Conservation (phyloP, 768 basidiomycete species). For the Boletus bicolor region DNA sequence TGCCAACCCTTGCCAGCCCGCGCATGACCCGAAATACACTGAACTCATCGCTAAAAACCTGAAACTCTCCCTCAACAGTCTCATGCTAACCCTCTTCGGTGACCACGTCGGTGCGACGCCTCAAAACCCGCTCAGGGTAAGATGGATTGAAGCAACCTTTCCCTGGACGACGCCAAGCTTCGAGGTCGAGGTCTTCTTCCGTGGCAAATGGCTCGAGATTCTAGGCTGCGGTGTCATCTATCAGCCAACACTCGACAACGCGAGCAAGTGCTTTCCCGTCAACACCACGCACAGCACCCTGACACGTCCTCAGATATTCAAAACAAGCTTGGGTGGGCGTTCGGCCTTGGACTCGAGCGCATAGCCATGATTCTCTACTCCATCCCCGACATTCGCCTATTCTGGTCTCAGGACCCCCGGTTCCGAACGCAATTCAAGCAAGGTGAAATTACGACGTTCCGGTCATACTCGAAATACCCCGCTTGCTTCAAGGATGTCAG, state of each 20-base stretch:
- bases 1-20: slow-evolving; percentile 76
- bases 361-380: slow-evolving; percentile 97
- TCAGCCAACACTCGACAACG: slow-evolving; percentile 83
- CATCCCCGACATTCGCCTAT: slow-evolving; percentile 96
- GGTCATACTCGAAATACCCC: slow-evolving; percentile 90
- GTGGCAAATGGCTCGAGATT: slow-evolving; percentile 96
- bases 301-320: slow-evolving; percentile 52
- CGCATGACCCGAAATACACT: slow-evolving; percentile 72
- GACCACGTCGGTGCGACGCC: slow-evolving; percentile 45
- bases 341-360: slow-evolving; percentile 93
- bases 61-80: slow-evolving; percentile 83
- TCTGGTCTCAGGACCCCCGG: slow-evolving; percentile 89
- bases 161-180: slow-evolving; percentile 98
- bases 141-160: slow-evolving; percentile 98
- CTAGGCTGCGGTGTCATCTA: slow-evolving; percentile 90
- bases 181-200: slow-evolving; percentile 96
- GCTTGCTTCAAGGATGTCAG: slow-evolving; percentile 92
- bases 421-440: slow-evolving; percentile 84
- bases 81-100: slow-evolving; percentile 83
- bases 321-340: slow-evolving; percentile 94
- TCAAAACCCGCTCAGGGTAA: slow-evolving; percentile 74
- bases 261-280: slow-evolving; percentile 54
- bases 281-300: slow-evolving; percentile 2
- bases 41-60: slow-evolving; percentile 78
- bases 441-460: slow-evolving; percentile 78